Base-by-base conservation (phyloP, 1,284 basidiomycete genomes). In the Apiotrichum sp. region DNA sequence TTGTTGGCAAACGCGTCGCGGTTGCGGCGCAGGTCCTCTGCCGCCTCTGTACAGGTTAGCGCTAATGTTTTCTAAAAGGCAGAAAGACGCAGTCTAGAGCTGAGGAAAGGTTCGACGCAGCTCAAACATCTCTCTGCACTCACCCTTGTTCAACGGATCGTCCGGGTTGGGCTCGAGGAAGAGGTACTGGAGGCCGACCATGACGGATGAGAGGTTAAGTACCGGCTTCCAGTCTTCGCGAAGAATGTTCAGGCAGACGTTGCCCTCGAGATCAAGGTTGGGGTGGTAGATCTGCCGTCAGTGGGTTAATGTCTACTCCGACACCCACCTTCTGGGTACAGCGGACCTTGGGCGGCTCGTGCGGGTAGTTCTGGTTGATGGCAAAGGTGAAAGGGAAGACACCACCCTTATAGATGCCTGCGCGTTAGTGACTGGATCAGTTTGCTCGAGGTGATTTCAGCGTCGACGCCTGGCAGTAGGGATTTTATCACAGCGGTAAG, bases 211-310 rank as follows among this genome's bases (percentile, higher is more conserved):
- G 55, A 98, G 82, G 76, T 97, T 98, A 52, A 98, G 81, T 5
- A 73, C 96, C 13, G 96, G 96, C 73, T 99, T 99, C 96, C 96
- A 99, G 79, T 98, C 96, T 80, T 98, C 96, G 73, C 96, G 85
- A 58, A 98, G 82, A 68, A 98, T 98, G 79, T 98, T 98, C 70
- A 95, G 74, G 78, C 91, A 95, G 40, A 98, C 92, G 65, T 97
- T 97, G 50, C 93, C 93, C 71, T 98, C 91, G 38, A 97, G 82
- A 76, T 99, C 95, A 47, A 99, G 86, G 70, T 99, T 99, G 2
- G 96, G 96, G 75, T 99, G 96, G 77, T 99, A 98, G 72, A 98
- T 97, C 93, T 96, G 22, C 22, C 6, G 13, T 31, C 13, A 57
- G 36, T 50, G 32, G 35, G 36, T 33, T 1, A 31, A 13, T 11